Conservation (phyloP, 257 asterid genomes). For the Nemophila menziesii region DNA sequence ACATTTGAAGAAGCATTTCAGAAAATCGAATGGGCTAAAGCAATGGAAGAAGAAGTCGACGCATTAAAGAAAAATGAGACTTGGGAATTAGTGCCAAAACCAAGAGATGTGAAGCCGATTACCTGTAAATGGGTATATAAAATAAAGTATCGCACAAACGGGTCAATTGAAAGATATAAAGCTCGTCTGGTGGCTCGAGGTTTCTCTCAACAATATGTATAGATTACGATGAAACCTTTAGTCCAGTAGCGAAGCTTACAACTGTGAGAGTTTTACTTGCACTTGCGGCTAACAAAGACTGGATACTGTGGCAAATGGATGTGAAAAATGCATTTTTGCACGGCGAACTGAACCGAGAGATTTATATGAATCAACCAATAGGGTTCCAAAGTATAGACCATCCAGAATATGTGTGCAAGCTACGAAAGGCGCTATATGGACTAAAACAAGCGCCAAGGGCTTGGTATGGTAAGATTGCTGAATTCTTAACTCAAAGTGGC, state of each 20-base stretch:
- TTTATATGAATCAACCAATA: conserved; percentile 7
- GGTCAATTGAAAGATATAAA: conserved; percentile 9
- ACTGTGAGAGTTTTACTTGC: too few species aligned
- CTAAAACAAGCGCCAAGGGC: too few species aligned
- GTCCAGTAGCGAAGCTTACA: background rate
- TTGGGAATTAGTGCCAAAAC: background rate
- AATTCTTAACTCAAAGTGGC: too few species aligned
- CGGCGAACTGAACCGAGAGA: conserved; percentile 5
- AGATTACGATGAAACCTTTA: background rate
- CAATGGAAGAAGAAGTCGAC: background rate
- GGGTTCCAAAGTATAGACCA: conserved; percentile 1
- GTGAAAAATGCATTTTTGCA: background rate
- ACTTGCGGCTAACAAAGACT: too few species aligned
- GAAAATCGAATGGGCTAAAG: background rate
- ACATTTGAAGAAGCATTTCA: conserved; percentile 3
- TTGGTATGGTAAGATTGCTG: too few species aligned
- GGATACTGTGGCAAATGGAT: too few species aligned
- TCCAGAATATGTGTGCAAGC: conserved; percentile 2
- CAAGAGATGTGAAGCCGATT: conserved; percentile 3
- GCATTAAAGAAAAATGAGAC: conserved; percentile 5
- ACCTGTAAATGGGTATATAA: conserved; percentile 9
- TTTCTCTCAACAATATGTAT: conserved; percentile 2
- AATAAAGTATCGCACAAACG: conserved; percentile 1
- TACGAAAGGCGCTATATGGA: too few species aligned
- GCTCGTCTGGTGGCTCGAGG: conserved; percentile 6